A percentile compares a stretch with the other conserved stretches of the same genome.
Conservation (phyloP, 2,329 filamentous ascomycete species). For the Aspergillus ustus region DNA sequence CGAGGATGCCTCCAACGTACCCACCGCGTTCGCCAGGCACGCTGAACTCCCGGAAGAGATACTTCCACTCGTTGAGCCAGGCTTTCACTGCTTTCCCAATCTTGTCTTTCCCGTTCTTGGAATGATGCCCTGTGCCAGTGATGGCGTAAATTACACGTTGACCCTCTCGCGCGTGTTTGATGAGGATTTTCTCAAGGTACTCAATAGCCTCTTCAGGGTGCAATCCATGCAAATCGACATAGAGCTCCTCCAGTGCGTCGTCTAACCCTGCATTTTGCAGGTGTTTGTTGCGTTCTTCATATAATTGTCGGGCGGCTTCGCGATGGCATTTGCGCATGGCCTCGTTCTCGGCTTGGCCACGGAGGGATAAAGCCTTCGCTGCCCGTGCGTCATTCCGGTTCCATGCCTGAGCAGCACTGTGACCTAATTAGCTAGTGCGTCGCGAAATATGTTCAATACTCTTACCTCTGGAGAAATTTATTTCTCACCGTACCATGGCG, state of each 20-base stretch:
- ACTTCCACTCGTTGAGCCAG: slow-evolving; percentile 94
- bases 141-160: slow-evolving; percentile 86
- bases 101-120: slow-evolving; percentile 98
- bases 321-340: slow-evolving; percentile 96
- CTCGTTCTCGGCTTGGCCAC: slow-evolving; percentile 95
- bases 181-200: slow-evolving; percentile 84
- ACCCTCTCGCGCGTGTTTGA: slow-evolving; percentile 75
- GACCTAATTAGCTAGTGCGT: slow-evolving; percentile 18
- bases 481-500: slow-evolving; percentile 96
- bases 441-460: not conserved
- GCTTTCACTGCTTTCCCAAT: slow-evolving; percentile 90
- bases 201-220: slow-evolving; percentile 96
- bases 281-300: slow-evolving; percentile 88
- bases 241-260: slow-evolving; percentile 71
- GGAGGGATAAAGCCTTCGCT: slow-evolving; percentile 89
- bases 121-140: slow-evolving; percentile 94
- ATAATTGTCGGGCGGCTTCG: slow-evolving; percentile 87
- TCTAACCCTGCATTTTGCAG: slow-evolving; percentile 47
- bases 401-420: slow-evolving; percentile 94
- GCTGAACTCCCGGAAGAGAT: slow-evolving; percentile 93
- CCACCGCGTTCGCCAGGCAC: slow-evolving; percentile 92
- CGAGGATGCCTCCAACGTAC: slow-evolving; percentile 68
- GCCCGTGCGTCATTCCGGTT: slow-evolving; percentile 96
- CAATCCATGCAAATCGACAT: slow-evolving; percentile 96
- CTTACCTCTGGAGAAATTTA: slow-evolving; percentile 92